These are phyloP conservation scores for Plasmodium chabaudi DNA, from an alignment of 169 alveolate species.

Conservation along the genomic window DNA sequence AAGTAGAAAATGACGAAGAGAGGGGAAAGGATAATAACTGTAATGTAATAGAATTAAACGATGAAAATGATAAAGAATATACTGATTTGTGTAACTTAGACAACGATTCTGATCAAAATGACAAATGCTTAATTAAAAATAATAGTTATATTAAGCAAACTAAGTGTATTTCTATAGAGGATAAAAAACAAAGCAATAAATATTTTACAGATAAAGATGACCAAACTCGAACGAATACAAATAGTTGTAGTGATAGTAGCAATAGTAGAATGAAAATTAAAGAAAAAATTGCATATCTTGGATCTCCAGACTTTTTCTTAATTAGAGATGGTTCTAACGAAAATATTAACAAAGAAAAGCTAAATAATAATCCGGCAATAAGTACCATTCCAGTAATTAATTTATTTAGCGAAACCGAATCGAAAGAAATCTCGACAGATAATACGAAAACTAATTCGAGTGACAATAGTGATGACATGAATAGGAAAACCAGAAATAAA, in stretches of 20 bases:
- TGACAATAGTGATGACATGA: neutral
- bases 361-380: neutral
- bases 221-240: neutral
- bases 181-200: no score
- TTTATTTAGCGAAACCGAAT: conserved; percentile 24
- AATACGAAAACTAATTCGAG: conserved; percentile 1
- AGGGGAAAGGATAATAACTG: neutral
- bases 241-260: neutral
- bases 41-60: neutral
- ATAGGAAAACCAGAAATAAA: conserved; percentile 8
- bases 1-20: neutral
- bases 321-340: no score
- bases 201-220: neutral
- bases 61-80: neutral
- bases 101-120: neutral
- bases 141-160: no score
- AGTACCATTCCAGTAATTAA: neutral
- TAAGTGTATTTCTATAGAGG: no score
- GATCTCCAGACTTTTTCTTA: no score
- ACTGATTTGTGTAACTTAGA: neutral
- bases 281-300: no score
- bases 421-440: neutral
- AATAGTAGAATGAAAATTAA: no score
- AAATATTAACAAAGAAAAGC: neutral
- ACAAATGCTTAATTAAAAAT: neutral